These are phyloP conservation scores for Narthecium ossifragum DNA, from an alignment of 106 monocot species.

Conservation along the genomic window DNA sequence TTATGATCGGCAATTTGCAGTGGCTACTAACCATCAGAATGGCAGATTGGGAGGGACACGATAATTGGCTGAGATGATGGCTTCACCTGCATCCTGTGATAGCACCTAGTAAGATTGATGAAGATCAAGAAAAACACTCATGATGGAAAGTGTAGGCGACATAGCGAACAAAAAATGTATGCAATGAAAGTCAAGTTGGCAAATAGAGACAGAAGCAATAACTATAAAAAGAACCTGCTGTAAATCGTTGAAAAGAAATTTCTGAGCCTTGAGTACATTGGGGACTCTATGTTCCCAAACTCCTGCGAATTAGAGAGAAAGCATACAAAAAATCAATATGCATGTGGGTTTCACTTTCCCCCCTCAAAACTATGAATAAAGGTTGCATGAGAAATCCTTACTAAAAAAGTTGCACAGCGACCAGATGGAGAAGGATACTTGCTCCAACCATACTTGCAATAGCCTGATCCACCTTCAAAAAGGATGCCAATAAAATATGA, in stretches of 20 bases:
- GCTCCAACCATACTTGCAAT: slow-evolving; percentile 98
- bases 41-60: slow-evolving; percentile 79
- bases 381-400: too few relatives aligned
- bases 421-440: slow-evolving; percentile 88
- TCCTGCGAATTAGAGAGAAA: slow-evolving; percentile 38
- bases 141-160: too few relatives aligned
- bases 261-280: slow-evolving; percentile 75
- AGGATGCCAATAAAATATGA: neutral
- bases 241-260: slow-evolving; percentile 92
- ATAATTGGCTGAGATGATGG: slow-evolving; percentile 81
- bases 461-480: slow-evolving; percentile 88
- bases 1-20: too few relatives aligned
- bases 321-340: slow-evolving; percentile 1
- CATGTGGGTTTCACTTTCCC: too few relatives aligned
- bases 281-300: slow-evolving; percentile 94
- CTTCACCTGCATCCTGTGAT: slow-evolving; percentile 90
- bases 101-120: neutral
- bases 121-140: too few relatives aligned
- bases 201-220: neutral
- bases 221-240: slow-evolving; percentile 40
- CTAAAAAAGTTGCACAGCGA: slow-evolving; percentile 92
- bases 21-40: slow-evolving; percentile 70
- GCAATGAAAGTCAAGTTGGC: neutral
- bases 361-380: too few relatives aligned
- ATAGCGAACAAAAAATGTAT: neutral